Conservation (phyloP, 2,329 filamentous ascomycete genomes). For the Aspergillus brasiliensis region DNA sequence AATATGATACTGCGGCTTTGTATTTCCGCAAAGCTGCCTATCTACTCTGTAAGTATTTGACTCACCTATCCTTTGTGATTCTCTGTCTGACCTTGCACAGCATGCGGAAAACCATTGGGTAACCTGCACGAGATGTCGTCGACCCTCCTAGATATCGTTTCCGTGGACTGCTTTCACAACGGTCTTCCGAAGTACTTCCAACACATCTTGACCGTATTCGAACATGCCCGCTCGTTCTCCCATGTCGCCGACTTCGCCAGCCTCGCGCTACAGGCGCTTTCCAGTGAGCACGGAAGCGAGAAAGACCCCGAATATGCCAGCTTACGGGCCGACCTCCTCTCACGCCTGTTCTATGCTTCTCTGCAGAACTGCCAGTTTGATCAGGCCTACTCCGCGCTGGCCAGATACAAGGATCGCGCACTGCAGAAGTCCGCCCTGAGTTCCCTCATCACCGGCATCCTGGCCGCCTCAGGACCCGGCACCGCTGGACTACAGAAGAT, state of each 20-base stretch:
- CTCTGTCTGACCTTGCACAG: conserved; percentile 31
- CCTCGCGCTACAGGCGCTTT: conserved; percentile 68
- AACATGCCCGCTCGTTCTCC: conserved; percentile 73
- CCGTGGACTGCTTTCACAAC: conserved; percentile 67
- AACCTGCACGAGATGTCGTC: conserved; percentile 51
- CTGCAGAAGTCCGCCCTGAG: conserved; percentile 73
- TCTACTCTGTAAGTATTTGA: conserved; percentile 69
- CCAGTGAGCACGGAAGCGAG: conserved; percentile 35
- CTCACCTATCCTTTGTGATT: neutral
- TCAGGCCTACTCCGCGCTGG: conserved; percentile 76
- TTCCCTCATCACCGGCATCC: conserved; percentile 59
- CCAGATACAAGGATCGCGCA: conserved; percentile 69
- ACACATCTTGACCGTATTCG: conserved; percentile 81
- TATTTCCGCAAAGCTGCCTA: conserved; percentile 83
- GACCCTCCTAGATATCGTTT: conserved; percentile 73
- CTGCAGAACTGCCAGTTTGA: conserved; percentile 78
- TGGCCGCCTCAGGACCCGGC: conserved; percentile 44
- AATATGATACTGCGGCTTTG: conserved; percentile 71
- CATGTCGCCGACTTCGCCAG: conserved; percentile 83
- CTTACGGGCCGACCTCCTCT: conserved; percentile 71
- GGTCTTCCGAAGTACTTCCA: conserved; percentile 83
- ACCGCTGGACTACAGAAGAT: conserved; percentile 58
- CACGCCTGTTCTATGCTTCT: conserved; percentile 80
- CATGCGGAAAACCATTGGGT: conserved; percentile 48
- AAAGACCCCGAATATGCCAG: conserved; percentile 40